phyloP scores from a whole-genome alignment of 257 asterid genomes.

The Agastache rugosa region DNA sequence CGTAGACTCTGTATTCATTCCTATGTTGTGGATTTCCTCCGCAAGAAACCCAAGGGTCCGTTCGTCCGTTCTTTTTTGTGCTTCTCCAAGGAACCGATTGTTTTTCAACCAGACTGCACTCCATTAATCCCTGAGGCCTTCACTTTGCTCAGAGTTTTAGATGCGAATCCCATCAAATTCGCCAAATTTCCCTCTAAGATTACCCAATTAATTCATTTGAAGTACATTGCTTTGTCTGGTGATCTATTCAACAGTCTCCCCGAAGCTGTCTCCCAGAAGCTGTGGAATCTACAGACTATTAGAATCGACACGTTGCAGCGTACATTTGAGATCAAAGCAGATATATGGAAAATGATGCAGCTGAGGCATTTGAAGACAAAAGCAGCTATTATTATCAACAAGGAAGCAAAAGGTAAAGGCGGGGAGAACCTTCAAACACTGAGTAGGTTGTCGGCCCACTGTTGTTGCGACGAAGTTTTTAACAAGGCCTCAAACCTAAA shows the following conservation, averaged over 20 bases:
- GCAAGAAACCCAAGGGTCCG: slow-evolving; percentile 34
- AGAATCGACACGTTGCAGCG: slow-evolving; percentile 1
- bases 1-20: slow-evolving; percentile 54
- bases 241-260: slow-evolving; percentile 38
- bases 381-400: slow-evolving; percentile 30
- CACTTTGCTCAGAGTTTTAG: slow-evolving; percentile 43
- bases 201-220: slow-evolving; percentile 38
- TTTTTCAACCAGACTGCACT: slow-evolving; percentile 31
- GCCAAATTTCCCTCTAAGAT: slow-evolving; percentile 30
- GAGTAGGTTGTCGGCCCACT: slow-evolving; percentile 31
- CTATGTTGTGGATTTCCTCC: slow-evolving; percentile 43
- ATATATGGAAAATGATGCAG: slow-evolving; percentile 34
- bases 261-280: slow-evolving; percentile 16
- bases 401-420: neutral
- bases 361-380: slow-evolving; percentile 49
- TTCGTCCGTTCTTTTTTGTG: slow-evolving; percentile 51
- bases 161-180: slow-evolving; percentile 36
- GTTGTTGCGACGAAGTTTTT: slow-evolving; percentile 38
- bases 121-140: slow-evolving; percentile 46
- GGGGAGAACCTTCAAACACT: slow-evolving; percentile 43
- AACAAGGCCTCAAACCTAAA: slow-evolving; percentile 25
- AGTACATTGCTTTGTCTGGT: slow-evolving; percentile 39
- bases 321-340: slow-evolving; percentile 20
- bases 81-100: slow-evolving; percentile 37
- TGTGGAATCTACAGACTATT: slow-evolving; percentile 39